Evolutionary conservation across 768 basidiomycete genomes (phyloP).

Genomic region (Boletellus emodensis): DNA sequence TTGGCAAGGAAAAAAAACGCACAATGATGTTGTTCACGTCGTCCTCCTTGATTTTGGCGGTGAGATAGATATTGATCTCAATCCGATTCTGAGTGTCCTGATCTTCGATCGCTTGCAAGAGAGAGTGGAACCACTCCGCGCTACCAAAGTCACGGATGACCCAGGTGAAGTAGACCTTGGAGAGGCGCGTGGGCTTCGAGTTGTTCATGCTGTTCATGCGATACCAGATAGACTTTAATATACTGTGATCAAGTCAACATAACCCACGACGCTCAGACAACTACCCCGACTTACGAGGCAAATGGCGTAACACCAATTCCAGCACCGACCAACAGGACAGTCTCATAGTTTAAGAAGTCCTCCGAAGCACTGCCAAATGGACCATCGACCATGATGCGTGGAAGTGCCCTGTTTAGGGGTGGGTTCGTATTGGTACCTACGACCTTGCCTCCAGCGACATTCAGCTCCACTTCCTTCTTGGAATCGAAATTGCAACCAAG

Average conservation of each 20-base stretch:
- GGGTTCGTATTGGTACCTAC: slow-evolving; percentile 55
- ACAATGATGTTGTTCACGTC: slow-evolving; percentile 93
- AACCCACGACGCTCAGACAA: not conserved
- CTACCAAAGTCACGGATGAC: slow-evolving; percentile 90
- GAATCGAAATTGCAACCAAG: slow-evolving; percentile 80
- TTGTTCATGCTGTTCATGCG: slow-evolving; percentile 85
- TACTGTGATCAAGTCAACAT: slow-evolving; percentile 39
- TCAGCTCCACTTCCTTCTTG: slow-evolving; percentile 45
- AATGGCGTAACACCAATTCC: slow-evolving; percentile 98
- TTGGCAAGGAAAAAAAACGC: slow-evolving; percentile 19
- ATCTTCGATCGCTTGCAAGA: slow-evolving; percentile 89
- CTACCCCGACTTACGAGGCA: slow-evolving; percentile 63
- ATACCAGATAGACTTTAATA: slow-evolving; percentile 92
- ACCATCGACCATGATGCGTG: slow-evolving; percentile 94
- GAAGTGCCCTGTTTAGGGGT: slow-evolving; percentile 68
- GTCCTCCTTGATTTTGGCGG: slow-evolving; percentile 85
- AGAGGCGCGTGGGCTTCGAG: slow-evolving; percentile 73
- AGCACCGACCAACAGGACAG: slow-evolving; percentile 83
- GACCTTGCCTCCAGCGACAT: slow-evolving; percentile 51
- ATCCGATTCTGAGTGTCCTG: slow-evolving; percentile 83
- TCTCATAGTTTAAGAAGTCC: slow-evolving; percentile 88
- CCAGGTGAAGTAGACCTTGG: slow-evolving; percentile 94
- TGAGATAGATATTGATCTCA: slow-evolving; percentile 93
- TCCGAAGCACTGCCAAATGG: slow-evolving; percentile 93
- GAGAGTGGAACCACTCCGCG: slow-evolving; percentile 92